Conservation (phyloP, 2,329 filamentous ascomycete species). For the Fusarium hainanense region DNA sequence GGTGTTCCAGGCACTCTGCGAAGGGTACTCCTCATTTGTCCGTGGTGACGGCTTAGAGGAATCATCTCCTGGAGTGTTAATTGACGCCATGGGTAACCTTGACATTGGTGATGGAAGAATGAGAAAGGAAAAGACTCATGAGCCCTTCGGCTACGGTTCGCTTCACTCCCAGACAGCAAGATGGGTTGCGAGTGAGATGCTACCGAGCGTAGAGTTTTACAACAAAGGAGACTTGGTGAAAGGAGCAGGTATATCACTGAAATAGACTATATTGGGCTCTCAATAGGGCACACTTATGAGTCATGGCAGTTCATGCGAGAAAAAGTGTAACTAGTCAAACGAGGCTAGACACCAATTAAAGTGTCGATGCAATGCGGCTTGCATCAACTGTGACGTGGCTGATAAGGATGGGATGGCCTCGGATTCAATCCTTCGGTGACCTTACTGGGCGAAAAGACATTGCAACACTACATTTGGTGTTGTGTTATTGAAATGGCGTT, state of each 20-base stretch:
- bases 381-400: conserved; percentile 30
- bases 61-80: conserved; percentile 31
- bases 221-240: conserved; percentile 62
- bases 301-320: not conserved
- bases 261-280: conserved; percentile 6
- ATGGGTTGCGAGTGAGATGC: conserved; percentile 66
- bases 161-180: conserved; percentile 69
- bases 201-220: conserved; percentile 62
- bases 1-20: conserved; percentile 68
- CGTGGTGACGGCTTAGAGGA: conserved; percentile 40
- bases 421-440: not conserved
- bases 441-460: conserved; percentile 5
- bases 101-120: conserved; percentile 44
- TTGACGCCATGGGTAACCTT: conserved; percentile 48
- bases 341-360: conserved; percentile 10
- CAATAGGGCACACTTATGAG: not conserved
- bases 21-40: conserved; percentile 62
- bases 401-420: conserved; percentile 25
- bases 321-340: not conserved
- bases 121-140: conserved; percentile 57
- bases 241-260: conserved; percentile 53
- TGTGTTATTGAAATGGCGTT: not conserved
- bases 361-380: conserved; percentile 6
- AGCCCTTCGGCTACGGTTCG: conserved; percentile 67
- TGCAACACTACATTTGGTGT: not conserved